Evolutionary conservation across 345 rosid genomes (phyloP).

Genomic region (Odontarrhena argentea): DNA sequence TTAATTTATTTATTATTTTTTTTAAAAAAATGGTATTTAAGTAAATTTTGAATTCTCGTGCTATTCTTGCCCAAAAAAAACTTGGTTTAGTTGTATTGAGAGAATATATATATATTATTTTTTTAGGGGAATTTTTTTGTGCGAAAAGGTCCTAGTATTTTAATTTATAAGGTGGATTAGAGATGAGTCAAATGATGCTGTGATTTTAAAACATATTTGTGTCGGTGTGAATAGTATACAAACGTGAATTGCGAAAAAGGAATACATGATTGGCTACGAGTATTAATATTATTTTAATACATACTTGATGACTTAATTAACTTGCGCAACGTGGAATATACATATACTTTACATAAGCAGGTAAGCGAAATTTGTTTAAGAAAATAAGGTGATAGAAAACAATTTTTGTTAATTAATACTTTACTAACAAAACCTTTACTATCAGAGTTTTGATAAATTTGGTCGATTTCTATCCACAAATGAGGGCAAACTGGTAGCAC

Average conservation of each 20-base stretch:
- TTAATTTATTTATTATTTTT: too few species aligned
- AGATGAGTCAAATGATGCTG: too few species aligned
- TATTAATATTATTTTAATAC: not conserved
- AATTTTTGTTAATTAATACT: too few species aligned
- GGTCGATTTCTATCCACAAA: slow-evolving; percentile 34
- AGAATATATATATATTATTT: too few species aligned
- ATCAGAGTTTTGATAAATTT: slow-evolving; percentile 1
- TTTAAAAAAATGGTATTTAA: too few species aligned
- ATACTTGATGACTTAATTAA: slow-evolving; percentile 9
- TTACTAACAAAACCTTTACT: not conserved
- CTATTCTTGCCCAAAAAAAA: too few species aligned
- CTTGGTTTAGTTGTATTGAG: too few species aligned
- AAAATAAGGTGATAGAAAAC: too few species aligned
- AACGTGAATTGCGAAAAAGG: not conserved
- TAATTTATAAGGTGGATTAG: too few species aligned
- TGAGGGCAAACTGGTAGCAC: not conserved
- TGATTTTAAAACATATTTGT: not conserved
- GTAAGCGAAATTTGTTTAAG: not conserved
- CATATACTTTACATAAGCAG: not conserved
- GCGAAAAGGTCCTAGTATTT: too few species aligned
- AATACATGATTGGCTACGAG: slow-evolving; percentile 14
- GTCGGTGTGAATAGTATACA: slow-evolving; percentile 7
- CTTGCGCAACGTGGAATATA: slow-evolving; percentile 14
- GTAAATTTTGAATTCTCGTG: too few species aligned
- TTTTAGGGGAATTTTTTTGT: too few species aligned